Percentiles rank a stretch among this genome's conserved stretches.
phyloP scores from a whole-genome alignment of 2,329 filamentous ascomycete genomes.

The Sclerotinia borealis region DNA sequence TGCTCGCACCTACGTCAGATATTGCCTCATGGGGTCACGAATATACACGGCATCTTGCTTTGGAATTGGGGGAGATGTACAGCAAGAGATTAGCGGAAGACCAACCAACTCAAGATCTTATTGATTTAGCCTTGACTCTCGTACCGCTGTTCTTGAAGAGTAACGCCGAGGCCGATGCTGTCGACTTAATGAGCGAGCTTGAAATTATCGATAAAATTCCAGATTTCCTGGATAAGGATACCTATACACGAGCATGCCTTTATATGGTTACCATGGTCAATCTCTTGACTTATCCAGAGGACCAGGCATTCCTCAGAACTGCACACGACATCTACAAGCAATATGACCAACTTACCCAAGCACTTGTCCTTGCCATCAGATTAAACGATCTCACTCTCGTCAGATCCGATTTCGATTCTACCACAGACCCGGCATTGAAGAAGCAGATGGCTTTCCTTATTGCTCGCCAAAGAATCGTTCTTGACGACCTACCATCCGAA shows the following conservation, averaged over 20 bases:
- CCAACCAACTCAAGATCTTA: constrained; percentile 74
- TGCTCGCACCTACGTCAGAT: constrained; percentile 84
- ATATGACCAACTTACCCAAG: constrained; percentile 89
- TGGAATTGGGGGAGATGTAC: constrained; percentile 95
- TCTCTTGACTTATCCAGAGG: constrained; percentile 93
- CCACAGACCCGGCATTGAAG: constrained; percentile 74
- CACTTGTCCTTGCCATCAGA: constrained; percentile 88
- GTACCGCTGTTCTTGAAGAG: constrained; percentile 94
- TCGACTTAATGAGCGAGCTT: constrained; percentile 92
- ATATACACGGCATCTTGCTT: constrained; percentile 89
- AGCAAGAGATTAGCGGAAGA: constrained; percentile 81
- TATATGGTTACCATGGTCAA: constrained; percentile 99
- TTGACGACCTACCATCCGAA: constrained; percentile 62
- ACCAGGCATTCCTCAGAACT: constrained; percentile 88
- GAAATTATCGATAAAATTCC: constrained; percentile 94
- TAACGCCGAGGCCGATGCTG: constrained; percentile 96
- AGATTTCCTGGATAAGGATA: constrained; percentile 87
- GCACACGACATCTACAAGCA: constrained; percentile 90
- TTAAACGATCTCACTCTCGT: constrained; percentile 85
- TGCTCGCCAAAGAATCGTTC: constrained; percentile 80
- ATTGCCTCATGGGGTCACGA: constrained; percentile 98
- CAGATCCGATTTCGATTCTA: constrained; percentile 70
- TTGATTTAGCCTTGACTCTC: constrained; percentile 75
- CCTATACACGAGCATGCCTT: constrained; percentile 84
- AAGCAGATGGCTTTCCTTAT: constrained; percentile 94